Evolutionary conservation across 75 land plant genomes (phyloP), one percentile per base, ranked within the genome.

Genomic region (Selaginella moellendorffii): DNA sequence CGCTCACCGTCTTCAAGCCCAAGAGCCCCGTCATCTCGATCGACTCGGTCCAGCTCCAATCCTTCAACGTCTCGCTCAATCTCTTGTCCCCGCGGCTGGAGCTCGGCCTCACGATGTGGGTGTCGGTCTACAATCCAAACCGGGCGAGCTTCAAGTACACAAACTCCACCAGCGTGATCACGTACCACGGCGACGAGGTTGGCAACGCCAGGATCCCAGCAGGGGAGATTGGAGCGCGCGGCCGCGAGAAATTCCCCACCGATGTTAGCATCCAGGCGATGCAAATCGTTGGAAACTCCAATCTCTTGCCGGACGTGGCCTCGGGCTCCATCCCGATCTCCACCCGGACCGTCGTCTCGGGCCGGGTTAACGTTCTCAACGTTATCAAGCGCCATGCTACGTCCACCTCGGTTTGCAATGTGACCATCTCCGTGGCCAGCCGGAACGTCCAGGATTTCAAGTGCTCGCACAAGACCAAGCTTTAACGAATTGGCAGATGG

Each of bases 161-260:
- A 69, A 84, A 85, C 79, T 82, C 85, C 78, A 69, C 74, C 0
- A 60, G 79, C 58, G 70, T 72, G 77, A 65, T 87, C 28, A 51
- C 77, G 66, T 80, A 77, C 71, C 68, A 66, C 23, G 85, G 77
- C 0, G 30, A 30, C 21, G 83, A 82, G 64, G 77, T 85, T 17
- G 92, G 92, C 1, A 76, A 73, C 65, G 80, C 87, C 74, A 71
- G 65, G 73, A 77, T 87, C 22, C 85, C 88, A 25, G 92, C 92
- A 27, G 88, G 88, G 1, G 64, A 66, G 56, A 71, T 84, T 68
- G 63, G 29, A 61, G 46, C 79, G 36, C 78, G 79, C 24, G 52
- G 69, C 62, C 78, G 85, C 20, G 67, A 73, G 53, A 73, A 1
- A 18, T 28, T 72, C 30, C 28, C 76, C n/a, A 75, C 81, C 42